A percentile compares a stretch with the other conserved stretches of the same genome.
Evolutionary conservation across 2,329 filamentous ascomycete species (phyloP).

Genomic region (Fusarium sp.): DNA sequence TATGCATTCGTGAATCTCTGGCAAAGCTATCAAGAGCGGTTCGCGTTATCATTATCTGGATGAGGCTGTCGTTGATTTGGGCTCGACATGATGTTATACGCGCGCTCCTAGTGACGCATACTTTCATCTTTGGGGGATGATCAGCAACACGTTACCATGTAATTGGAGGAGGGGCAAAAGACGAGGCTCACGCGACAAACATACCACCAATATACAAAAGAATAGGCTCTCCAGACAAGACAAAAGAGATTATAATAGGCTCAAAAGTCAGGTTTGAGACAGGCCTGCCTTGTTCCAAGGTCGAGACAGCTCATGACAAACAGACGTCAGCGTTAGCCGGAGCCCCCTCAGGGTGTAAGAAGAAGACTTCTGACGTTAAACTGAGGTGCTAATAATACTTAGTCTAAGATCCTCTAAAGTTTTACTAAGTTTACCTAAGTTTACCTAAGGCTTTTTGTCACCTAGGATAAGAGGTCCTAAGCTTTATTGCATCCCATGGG

Average conservation of each 20-base stretch:
- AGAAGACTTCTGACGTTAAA: too few relatives aligned
- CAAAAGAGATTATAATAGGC: background rate
- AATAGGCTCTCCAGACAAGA: background rate
- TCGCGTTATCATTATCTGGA: constrained; percentile 2
- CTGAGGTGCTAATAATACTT: too few relatives aligned
- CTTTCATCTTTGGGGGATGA: constrained; percentile 32
- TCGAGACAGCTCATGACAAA: background rate
- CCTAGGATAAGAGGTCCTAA: too few relatives aligned
- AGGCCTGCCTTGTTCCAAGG: background rate
- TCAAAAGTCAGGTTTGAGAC: background rate
- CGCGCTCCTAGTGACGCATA: constrained; percentile 31
- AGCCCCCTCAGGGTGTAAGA: background rate
- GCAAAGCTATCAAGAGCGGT: background rate
- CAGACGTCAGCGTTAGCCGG: constrained; percentile 7
- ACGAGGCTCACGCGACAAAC: constrained; percentile 29
- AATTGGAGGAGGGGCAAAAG: constrained; percentile 26
- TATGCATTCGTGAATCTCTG: constrained; percentile 1
- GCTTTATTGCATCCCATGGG: too few relatives aligned
- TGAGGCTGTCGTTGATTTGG: constrained; percentile 19
- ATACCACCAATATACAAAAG: constrained; percentile 16
- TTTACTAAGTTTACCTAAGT: too few relatives aligned
- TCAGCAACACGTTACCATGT: constrained; percentile 25
- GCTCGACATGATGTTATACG: constrained; percentile 22
- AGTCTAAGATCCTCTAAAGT: too few relatives aligned
- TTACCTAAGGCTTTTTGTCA: too few relatives aligned